Percentiles rank a stretch among this genome's conserved stretches.
Evolutionary conservation across 192 early-diverging fungal species (phyloP).

Genomic region (Coemansia sp.): DNA sequence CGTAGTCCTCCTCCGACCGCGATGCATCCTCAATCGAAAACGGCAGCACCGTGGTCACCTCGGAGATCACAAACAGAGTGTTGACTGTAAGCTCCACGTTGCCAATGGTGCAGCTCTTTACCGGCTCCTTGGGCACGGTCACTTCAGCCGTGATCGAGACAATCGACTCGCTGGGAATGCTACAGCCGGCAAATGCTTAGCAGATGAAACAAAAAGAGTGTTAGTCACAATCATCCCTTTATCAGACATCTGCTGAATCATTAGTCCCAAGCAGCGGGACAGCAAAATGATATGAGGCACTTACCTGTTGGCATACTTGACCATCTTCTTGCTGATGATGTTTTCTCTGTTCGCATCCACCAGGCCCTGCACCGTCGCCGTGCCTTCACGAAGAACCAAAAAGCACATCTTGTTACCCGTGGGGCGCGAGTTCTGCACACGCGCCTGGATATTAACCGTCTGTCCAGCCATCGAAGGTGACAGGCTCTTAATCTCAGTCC

Average conservation of each 20-base stretch:
- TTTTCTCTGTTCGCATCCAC: slow-evolving; percentile 65
- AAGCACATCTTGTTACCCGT: slow-evolving; percentile 84
- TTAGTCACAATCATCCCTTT: neutral
- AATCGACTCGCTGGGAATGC: slow-evolving; percentile 85
- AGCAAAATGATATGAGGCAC: slow-evolving; percentile 28
- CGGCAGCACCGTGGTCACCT: slow-evolving; percentile 75
- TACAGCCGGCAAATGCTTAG: slow-evolving; percentile 18
- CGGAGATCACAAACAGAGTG: slow-evolving; percentile 74
- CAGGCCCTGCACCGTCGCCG: slow-evolving; percentile 88
- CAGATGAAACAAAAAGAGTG: neutral
- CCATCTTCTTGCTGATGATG: slow-evolving; percentile 91
- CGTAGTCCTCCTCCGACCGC: slow-evolving; percentile 78
- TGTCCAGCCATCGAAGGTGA: slow-evolving; percentile 65
- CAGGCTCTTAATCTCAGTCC: slow-evolving; percentile 70
- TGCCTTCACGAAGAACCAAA: slow-evolving; percentile 84
- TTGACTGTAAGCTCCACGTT: slow-evolving; percentile 86
- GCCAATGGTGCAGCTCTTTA: slow-evolving; percentile 91
- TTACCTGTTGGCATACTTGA: slow-evolving; percentile 77
- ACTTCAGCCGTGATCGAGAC: slow-evolving; percentile 84
- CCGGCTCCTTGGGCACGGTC: slow-evolving; percentile 72
- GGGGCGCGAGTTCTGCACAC: slow-evolving; percentile 86
- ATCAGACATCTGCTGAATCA: neutral
- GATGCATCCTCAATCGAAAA: slow-evolving; percentile 92
- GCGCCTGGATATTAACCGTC: slow-evolving; percentile 80
- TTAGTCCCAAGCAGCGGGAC: neutral